Evolutionary conservation across 352 stramenopile genomes (phyloP), one percentile per base, ranked within the genome.

Genomic region (Pythium oligandrum): DNA sequence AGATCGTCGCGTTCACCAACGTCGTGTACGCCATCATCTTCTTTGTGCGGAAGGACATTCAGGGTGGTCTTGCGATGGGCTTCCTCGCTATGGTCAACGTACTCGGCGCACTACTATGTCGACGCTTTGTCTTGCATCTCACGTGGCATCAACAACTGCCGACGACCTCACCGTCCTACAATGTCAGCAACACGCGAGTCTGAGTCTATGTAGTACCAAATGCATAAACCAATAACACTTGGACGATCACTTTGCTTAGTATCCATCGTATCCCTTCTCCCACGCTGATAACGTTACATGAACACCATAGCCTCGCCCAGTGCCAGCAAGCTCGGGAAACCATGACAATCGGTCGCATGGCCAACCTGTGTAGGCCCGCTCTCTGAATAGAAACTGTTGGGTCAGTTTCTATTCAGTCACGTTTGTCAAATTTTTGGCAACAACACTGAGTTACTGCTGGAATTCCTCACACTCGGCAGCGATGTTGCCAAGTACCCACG

Each of bases 401-500:
- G 68, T 64, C 40, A 83, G 66, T 38, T 73, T 63, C 4, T 55
- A 54, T 38, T 72, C 69, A 7, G 36, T 38, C 3, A 49, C 53
- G 8, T 60, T 55, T 12, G 55, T 59, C n/a, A 88, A 67, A 39
- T 75, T 61, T 57, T 77, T 71, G 39, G 72, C 62, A 4, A 90
- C 66, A 10, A 75, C 68, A 46, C 88, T 88, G n/a, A 95, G 71
- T 35, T 87, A 62, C 54, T 92, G 78, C 12, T 82, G 78, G 44
- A 92, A 90, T 59, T 90, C 77, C 36, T 93, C 77, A 36, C 82
- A 90, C 61, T 95, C 84, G 31, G 80, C 84, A 1, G 82, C 84
- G 54, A 95, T 93, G 60, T 95, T 95, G 34, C 82, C 84, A n/a
- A 95, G 55, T 34, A 86, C 80, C 80, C 82, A 95, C 6, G 82